These are phyloP conservation scores for Gossypium anomalum DNA, from an alignment of 345 rosid species.

Conservation along the genomic window DNA sequence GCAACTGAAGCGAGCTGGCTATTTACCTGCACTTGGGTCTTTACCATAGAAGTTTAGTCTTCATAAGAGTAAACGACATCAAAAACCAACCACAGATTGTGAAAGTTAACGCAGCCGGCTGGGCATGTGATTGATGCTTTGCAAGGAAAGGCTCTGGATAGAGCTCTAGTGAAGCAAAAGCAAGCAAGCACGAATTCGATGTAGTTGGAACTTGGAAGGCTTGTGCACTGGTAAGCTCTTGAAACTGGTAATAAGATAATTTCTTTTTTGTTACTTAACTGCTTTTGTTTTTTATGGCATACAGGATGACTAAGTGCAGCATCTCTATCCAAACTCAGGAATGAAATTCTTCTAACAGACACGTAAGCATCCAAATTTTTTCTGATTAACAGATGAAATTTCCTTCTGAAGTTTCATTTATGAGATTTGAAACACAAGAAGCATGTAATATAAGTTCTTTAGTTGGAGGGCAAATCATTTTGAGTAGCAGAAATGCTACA, in stretches of 20 bases:
- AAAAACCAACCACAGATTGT: background rate
- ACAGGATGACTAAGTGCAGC: slow-evolving; percentile 80
- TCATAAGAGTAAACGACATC: background rate
- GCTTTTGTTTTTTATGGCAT: slow-evolving; percentile 7
- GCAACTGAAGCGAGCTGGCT: slow-evolving; percentile 40
- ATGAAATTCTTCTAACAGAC: slow-evolving; percentile 81
- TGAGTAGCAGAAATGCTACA: background rate
- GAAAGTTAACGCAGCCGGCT: background rate
- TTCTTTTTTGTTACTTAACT: background rate
- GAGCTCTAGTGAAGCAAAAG: background rate
- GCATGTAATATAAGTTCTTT: background rate
- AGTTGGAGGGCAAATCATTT: background rate
- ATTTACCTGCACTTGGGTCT: slow-evolving; percentile 15
- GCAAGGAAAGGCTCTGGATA: background rate
- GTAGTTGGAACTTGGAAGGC: background rate
- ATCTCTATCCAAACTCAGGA: slow-evolving; percentile 63
- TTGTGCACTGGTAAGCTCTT: background rate
- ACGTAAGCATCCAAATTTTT: slow-evolving; percentile 40
- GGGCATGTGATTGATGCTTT: background rate
- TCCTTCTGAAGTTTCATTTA: background rate
- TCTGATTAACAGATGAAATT: background rate
- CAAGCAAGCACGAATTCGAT: background rate
- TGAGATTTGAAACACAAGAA: background rate
- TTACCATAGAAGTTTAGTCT: background rate
- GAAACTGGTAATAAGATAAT: background rate